Evolutionary conservation across 805 yeast species (phyloP).

Genomic region (Candida ascalaphidarum): DNA sequence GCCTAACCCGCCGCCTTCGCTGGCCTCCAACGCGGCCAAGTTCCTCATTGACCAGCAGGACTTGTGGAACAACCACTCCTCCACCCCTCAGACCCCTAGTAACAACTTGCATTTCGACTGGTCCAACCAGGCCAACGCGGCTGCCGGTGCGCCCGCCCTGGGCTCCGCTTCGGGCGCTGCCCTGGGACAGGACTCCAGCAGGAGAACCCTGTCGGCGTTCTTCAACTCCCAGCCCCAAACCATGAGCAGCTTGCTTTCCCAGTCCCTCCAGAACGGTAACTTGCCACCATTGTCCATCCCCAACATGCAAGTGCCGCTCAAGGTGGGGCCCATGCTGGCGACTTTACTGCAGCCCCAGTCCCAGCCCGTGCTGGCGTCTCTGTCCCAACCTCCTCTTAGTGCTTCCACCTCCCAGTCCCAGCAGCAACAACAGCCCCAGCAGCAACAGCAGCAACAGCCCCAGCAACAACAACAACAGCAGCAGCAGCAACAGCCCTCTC

Average conservation of each 20-base stretch:
- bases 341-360: too few relatives aligned
- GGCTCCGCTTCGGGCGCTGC: slow-evolving; percentile 3
- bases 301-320: too few relatives aligned
- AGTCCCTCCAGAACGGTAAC: slow-evolving; percentile 2
- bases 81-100: slow-evolving; percentile 38
- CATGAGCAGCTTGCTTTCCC: slow-evolving; percentile 7
- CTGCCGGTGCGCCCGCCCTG: not conserved
- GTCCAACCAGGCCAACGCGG: slow-evolving; percentile 10
- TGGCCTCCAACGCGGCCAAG: too few relatives aligned
- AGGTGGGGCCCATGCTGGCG: too few relatives aligned
- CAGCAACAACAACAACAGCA: slow-evolving; percentile 1
- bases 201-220: slow-evolving; percentile 48
- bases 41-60: too few relatives aligned
- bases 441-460: slow-evolving; percentile 1
- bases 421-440: slow-evolving; percentile 2
- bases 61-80: too few relatives aligned
- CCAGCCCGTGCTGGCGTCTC: too few relatives aligned
- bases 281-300: too few relatives aligned
- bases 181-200: slow-evolving; percentile 22
- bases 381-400: too few relatives aligned
- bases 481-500: slow-evolving; percentile 3
- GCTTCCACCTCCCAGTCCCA: slow-evolving; percentile 2
- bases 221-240: slow-evolving; percentile 24
- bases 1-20: too few relatives aligned
- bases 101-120: slow-evolving; percentile 22